Evolutionary conservation across 352 stramenopile genomes (phyloP).

Genomic region (Phytophthora pisi): DNA sequence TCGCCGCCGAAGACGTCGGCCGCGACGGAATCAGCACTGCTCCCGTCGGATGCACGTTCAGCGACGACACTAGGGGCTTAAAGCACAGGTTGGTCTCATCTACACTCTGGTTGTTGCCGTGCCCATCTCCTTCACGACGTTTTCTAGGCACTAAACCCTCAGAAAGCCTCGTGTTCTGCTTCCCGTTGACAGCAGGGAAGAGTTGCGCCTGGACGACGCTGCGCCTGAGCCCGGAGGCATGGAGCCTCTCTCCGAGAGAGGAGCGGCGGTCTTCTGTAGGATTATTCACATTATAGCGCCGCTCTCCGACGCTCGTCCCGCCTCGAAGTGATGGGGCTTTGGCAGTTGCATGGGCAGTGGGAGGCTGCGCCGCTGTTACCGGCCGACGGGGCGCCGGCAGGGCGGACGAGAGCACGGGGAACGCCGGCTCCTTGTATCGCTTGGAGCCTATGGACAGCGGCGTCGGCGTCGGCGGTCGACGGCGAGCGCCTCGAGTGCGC

Average conservation of each 20-base stretch:
- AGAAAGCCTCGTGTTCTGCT: background rate
- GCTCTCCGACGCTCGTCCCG: background rate
- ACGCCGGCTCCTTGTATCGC: conserved; percentile 3
- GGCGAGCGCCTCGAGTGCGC: conserved; percentile 39
- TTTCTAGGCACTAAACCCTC: conserved; percentile 10
- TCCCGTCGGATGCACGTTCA: conserved; percentile 37
- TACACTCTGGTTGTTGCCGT: conserved; percentile 18
- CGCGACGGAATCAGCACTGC: conserved; percentile 54
- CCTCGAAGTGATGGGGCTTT: background rate
- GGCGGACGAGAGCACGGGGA: conserved; percentile 24
- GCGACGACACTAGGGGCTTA: conserved; percentile 40
- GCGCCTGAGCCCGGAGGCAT: conserved; percentile 62
- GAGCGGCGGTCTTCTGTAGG: background rate
- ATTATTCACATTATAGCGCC: background rate
- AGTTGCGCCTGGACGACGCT: conserved; percentile 62
- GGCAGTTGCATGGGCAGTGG: background rate
- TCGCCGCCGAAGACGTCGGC: conserved; percentile 42
- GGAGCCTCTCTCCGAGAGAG: conserved; percentile 49
- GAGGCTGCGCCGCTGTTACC: conserved; percentile 8
- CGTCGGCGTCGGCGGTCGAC: conserved; percentile 20
- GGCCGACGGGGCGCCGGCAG: conserved; percentile 16
- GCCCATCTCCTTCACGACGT: conserved; percentile 1
- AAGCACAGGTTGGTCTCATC: conserved; percentile 10
- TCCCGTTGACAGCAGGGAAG: conserved; percentile 31
- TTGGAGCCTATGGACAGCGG: background rate